Conservation (phyloP, 352 stramenopile genomes). For the Globisporangium barbulae region DNA sequence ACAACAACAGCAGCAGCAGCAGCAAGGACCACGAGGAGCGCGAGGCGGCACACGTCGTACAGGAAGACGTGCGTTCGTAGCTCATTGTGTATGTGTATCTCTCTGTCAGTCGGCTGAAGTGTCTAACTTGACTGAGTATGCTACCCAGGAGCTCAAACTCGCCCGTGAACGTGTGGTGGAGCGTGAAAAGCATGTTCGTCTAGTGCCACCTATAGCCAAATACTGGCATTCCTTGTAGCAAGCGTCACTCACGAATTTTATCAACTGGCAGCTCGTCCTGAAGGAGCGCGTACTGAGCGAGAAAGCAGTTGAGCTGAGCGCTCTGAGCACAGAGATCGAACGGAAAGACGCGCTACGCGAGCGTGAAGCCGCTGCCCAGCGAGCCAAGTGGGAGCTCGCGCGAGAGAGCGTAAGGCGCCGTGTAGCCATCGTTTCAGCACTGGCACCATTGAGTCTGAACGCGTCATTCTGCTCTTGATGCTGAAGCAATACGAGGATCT, state of each 20-base stretch:
- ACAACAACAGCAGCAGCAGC: slow-evolving; percentile 14
- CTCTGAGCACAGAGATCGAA: slow-evolving; percentile 21
- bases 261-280: slow-evolving; percentile 21
- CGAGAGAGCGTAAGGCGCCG: slow-evolving; percentile 10
- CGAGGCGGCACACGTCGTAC: slow-evolving; percentile 22
- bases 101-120: no score
- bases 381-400: slow-evolving; percentile 12
- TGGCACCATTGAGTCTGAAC: not conserved
- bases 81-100: not conserved
- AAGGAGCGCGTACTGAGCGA: slow-evolving; percentile 48
- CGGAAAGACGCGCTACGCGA: not conserved
- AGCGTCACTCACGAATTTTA: not conserved
- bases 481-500: slow-evolving; percentile 2
- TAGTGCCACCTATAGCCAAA: not conserved
- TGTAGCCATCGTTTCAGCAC: not conserved
- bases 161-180: slow-evolving; percentile 9
- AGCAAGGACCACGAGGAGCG: slow-evolving; percentile 19
- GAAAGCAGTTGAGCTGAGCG: slow-evolving; percentile 32
- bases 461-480: not conserved
- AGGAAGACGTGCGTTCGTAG: slow-evolving; percentile 32
- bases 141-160: not conserved
- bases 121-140: not conserved
- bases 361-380: not conserved
- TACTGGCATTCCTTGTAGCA: not conserved
- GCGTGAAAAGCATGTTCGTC: slow-evolving; percentile 30